Evolutionary conservation across 2,329 filamentous ascomycete genomes (phyloP).

Genomic region (Verticillium tricorpus): DNA sequence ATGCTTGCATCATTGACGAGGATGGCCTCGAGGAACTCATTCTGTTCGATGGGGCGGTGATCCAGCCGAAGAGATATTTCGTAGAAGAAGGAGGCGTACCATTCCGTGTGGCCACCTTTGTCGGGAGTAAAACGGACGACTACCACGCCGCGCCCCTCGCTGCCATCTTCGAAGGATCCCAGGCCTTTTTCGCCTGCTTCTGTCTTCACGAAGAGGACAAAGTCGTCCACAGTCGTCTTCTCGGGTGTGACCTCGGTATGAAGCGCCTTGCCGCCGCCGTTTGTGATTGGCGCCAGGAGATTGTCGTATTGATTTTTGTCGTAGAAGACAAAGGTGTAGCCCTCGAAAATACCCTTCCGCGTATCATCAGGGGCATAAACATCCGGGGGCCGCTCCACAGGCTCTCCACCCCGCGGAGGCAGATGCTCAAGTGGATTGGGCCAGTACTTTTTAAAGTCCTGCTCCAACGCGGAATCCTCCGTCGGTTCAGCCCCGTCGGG

Average conservation of each 20-base stretch:
- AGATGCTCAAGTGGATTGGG: conserved; percentile 69
- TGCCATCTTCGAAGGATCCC: conserved; percentile 59
- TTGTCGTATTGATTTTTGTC: conserved; percentile 70
- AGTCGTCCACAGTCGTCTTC: conserved; percentile 66
- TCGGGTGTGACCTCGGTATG: conserved; percentile 56
- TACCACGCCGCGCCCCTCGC: conserved; percentile 66
- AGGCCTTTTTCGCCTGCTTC: conserved; percentile 70
- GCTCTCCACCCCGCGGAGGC: conserved; percentile 72
- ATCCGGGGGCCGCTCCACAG: conserved; percentile 60
- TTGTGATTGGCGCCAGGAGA: conserved; percentile 68
- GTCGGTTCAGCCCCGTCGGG: conserved; percentile 41
- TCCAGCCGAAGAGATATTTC: conserved; percentile 68
- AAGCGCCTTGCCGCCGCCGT: conserved; percentile 78
- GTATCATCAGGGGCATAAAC: conserved; percentile 66
- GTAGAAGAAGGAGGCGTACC: conserved; percentile 66
- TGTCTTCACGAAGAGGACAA: conserved; percentile 71
- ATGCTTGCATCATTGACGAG: conserved; percentile 71
- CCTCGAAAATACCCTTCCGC: conserved; percentile 71
- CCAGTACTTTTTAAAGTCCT: conserved; percentile 76
- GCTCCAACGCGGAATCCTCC: conserved; percentile 58
- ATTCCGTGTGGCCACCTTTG: conserved; percentile 51
- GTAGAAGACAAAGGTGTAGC: conserved; percentile 86
- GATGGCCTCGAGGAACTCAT: conserved; percentile 88
- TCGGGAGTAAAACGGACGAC: conserved; percentile 67
- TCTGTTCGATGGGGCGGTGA: conserved; percentile 81